A percentile compares a stretch with the other conserved stretches of the same genome.
Evolutionary conservation across 805 yeast genomes (phyloP).

Genomic region (Monosporozyma servazzii): DNA sequence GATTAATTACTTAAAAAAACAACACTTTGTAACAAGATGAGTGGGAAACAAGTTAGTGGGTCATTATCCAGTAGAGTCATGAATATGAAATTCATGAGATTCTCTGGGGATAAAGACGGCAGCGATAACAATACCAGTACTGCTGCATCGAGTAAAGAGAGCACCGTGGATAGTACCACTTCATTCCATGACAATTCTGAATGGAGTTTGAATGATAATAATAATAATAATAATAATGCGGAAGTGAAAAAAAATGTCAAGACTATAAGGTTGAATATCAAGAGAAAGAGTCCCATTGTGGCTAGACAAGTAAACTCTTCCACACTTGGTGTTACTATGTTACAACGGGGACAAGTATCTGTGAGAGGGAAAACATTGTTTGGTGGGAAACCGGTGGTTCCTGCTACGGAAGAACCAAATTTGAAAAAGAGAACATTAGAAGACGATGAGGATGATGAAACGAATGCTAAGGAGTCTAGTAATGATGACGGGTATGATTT

Average conservation of each 20-base stretch:
- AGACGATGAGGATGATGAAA: background rate
- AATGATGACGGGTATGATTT: slow-evolving; percentile 11
- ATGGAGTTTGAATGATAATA: slow-evolving; percentile 10
- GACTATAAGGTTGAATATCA: background rate
- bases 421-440: background rate
- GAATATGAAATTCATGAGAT: slow-evolving; percentile 73
- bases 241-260: background rate
- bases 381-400: background rate
- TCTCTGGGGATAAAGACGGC: slow-evolving; percentile 32
- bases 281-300: background rate
- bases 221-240: background rate
- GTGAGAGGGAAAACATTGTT: background rate
- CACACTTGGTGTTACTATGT: background rate
- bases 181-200: slow-evolving; percentile 16
- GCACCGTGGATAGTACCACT: background rate
- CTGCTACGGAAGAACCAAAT: slow-evolving; percentile 23
- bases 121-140: slow-evolving; percentile 29
- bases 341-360: background rate
- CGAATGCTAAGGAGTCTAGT: slow-evolving; percentile 18
- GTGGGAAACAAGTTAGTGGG: slow-evolving; percentile 14
- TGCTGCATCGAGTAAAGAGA: slow-evolving; percentile 9
- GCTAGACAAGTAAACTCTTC: background rate
- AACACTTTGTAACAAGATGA: background rate
- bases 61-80: slow-evolving; percentile 57
- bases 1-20: too few species aligned